These are phyloP conservation scores for Prunus salicina DNA, from an alignment of 306 rosid genomes.

Conservation along the genomic window DNA sequence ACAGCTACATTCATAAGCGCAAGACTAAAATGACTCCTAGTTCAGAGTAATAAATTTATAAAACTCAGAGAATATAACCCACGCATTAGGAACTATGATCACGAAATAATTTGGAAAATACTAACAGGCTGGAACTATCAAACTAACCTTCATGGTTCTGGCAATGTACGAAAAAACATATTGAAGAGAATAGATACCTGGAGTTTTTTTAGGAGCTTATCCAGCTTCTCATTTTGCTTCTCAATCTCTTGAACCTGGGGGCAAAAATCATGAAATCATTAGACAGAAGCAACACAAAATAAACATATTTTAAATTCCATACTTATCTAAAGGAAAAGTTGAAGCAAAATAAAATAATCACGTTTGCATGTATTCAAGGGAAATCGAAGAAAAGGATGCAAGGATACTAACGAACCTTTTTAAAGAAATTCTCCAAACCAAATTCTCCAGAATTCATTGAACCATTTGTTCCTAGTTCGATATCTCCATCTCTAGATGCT, in stretches of 20 bases:
- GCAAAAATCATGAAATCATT: background rate
- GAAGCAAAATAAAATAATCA: slow-evolving; percentile 12
- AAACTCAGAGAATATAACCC: background rate
- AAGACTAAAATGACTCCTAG: background rate
- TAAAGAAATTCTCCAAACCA: slow-evolving; percentile 74
- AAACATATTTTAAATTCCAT: background rate
- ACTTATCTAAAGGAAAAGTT: background rate
- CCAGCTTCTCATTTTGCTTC: slow-evolving; percentile 75
- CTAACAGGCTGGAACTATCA: slow-evolving; percentile 1
- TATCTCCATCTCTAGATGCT: slow-evolving; percentile 52
- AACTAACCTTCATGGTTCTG: background rate
- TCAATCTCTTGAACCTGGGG: slow-evolving; percentile 80
- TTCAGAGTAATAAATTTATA: background rate
- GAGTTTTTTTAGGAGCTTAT: slow-evolving; percentile 68
- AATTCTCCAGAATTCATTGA: slow-evolving; percentile 58
- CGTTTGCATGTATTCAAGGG: background rate
- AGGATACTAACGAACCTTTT: slow-evolving; percentile 46
- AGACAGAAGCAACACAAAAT: background rate
- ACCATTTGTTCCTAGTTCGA: slow-evolving; percentile 66
- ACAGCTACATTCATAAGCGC: background rate
- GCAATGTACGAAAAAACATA: background rate
- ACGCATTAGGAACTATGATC: background rate
- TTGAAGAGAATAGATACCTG: slow-evolving; percentile 47
- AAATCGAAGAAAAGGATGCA: background rate
- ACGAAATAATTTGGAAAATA: background rate